A percentile compares a stretch with the other conserved stretches of the same genome.
These are phyloP conservation scores for Asterochloris erici DNA, from an alignment of 139 green algal genomes.

Conservation along the genomic window DNA sequence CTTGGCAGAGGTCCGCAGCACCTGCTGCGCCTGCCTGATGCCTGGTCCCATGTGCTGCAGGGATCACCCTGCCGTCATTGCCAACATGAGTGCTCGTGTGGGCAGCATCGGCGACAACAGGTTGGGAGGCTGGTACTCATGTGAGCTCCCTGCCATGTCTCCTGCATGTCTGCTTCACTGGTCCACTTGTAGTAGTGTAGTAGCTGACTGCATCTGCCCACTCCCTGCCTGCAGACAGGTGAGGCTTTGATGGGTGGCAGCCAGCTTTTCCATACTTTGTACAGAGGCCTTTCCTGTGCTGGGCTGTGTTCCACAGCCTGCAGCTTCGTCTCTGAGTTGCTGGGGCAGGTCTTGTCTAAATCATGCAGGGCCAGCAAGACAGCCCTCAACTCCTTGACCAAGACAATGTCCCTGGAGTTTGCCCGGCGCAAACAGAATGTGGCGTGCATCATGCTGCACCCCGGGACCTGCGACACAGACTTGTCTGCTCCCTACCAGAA, in stretches of 20 bases:
- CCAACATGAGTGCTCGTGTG: slow-evolving; percentile 74
- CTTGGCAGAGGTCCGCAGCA: background rate
- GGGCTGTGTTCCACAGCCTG: too few species aligned
- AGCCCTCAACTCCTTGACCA: slow-evolving; percentile 82
- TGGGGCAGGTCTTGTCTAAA: background rate
- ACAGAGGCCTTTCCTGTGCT: too few species aligned
- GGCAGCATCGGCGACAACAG: slow-evolving; percentile 70
- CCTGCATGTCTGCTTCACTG: background rate
- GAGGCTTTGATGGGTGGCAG: too few species aligned
- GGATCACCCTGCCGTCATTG: slow-evolving; percentile 54
- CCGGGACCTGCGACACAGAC: slow-evolving; percentile 78
- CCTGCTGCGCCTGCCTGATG: background rate
- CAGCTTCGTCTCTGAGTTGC: background rate
- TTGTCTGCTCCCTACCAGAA: slow-evolving; percentile 71
- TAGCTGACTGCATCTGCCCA: background rate
- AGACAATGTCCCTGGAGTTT: slow-evolving; percentile 69
- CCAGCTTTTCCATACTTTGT: too few species aligned
- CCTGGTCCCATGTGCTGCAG: slow-evolving; percentile 9
- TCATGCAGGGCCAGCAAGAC: slow-evolving; percentile 54
- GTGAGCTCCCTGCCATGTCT: slow-evolving; percentile 38
- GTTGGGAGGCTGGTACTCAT: slow-evolving; percentile 80
- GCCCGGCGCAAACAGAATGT: slow-evolving; percentile 48
- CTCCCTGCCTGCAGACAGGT: background rate
- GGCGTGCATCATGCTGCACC: slow-evolving; percentile 70
- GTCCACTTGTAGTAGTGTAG: background rate